phyloP scores from a whole-genome alignment of 257 asterid species.

The Ophiorrhiza pumila region DNA sequence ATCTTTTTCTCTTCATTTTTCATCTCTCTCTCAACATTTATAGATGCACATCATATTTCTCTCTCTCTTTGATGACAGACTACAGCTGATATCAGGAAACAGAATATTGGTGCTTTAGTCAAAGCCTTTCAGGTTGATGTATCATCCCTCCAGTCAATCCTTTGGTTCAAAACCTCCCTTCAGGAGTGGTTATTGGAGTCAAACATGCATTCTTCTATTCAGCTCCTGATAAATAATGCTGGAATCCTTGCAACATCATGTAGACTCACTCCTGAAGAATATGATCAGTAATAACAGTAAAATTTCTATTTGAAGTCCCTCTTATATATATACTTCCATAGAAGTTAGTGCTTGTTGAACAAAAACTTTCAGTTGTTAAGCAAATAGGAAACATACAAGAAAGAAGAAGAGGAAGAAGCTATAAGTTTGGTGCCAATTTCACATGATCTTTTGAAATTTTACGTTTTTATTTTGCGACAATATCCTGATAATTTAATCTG shows the following conservation, averaged over 20 bases:
- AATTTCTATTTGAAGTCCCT: constrained; percentile 1
- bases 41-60: background rate
- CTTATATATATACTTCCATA: background rate
- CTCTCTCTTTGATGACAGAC: constrained; percentile 39
- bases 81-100: constrained; percentile 45
- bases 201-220: constrained; percentile 67
- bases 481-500: background rate
- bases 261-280: constrained; percentile 66
- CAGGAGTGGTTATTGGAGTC: constrained; percentile 75
- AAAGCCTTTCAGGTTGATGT: constrained; percentile 69
- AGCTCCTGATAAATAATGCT: constrained; percentile 84
- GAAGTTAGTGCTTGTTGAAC: background rate
- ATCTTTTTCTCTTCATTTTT: background rate
- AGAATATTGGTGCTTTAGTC: constrained; percentile 44
- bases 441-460: background rate
- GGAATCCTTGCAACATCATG: constrained; percentile 77
- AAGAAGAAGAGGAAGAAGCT: background rate
- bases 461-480: background rate
- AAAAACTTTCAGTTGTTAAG: background rate
- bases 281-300: constrained; percentile 55
- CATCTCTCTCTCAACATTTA: constrained; percentile 10
- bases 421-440: background rate
- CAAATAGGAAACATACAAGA: background rate
- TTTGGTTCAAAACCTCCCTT: constrained; percentile 63
- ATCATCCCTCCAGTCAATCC: constrained; percentile 66